These are phyloP conservation scores for Bruguiera gymnorhiza DNA, from an alignment of 345 rosid genomes.

Conservation along the genomic window DNA sequence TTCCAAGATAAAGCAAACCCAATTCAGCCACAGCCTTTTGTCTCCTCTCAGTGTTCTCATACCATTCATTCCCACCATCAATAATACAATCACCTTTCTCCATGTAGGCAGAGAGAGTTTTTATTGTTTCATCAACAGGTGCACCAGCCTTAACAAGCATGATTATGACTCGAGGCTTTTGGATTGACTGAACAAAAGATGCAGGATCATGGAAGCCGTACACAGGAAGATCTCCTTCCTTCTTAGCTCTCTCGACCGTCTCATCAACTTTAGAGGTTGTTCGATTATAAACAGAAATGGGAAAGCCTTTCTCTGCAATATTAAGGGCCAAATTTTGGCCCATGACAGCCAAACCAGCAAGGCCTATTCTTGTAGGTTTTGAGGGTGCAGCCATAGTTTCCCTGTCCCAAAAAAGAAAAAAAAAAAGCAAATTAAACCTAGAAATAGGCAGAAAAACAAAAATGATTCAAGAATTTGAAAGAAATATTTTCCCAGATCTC, in stretches of 20 bases:
- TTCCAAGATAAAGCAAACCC: constrained; percentile 87
- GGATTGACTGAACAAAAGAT: constrained; percentile 74
- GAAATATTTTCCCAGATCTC: neutral
- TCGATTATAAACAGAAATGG: constrained; percentile 92
- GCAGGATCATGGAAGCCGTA: constrained; percentile 82
- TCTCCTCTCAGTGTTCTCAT: constrained; percentile 97
- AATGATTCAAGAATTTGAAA: constrained; percentile 1
- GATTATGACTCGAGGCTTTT: constrained; percentile 88
- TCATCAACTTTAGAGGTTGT: constrained; percentile 87
- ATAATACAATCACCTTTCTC: constrained; percentile 96
- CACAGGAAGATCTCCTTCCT: constrained; percentile 76
- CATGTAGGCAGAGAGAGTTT: constrained; percentile 74
- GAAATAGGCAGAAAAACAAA: neutral
- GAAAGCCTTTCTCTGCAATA: constrained; percentile 92
- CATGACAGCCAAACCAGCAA: constrained; percentile 97
- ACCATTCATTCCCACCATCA: constrained; percentile 99
- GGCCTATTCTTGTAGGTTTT: constrained; percentile 67
- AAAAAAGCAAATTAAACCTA: constrained; percentile 3
- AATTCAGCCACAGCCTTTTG: constrained; percentile 60
- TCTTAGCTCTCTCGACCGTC: constrained; percentile 81
- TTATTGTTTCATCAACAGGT: constrained; percentile 88
- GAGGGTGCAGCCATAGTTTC: constrained; percentile 55
- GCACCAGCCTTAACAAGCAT: constrained; percentile 98
- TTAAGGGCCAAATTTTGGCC: constrained; percentile 96
- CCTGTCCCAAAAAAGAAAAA: constrained; percentile 31